phyloP scores from a whole-genome alignment of 495 filamentous ascomycete genomes.

The Penicillium parvum region DNA sequence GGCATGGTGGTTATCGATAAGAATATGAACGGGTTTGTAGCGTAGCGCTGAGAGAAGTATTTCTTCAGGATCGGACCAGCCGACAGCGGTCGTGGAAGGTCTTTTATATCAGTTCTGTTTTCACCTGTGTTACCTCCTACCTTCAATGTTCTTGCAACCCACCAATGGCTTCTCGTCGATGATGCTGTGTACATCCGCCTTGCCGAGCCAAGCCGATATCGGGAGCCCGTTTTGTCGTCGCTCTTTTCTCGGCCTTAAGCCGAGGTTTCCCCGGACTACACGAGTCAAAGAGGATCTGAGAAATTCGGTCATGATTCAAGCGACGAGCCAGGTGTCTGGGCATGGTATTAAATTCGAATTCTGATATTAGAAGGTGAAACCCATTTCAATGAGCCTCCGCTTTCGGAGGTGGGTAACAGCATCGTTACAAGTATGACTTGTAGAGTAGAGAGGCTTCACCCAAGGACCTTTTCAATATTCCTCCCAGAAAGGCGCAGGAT shows the following conservation, averaged over 20 bases:
- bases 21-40: background rate
- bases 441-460: too few relatives aligned
- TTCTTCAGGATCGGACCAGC: background rate
- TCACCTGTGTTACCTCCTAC: conserved; percentile 5
- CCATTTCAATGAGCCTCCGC: too few relatives aligned
- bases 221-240: conserved; percentile 17
- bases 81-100: background rate
- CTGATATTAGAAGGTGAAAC: too few relatives aligned
- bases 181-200: conserved; percentile 16
- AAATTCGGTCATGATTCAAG: background rate
- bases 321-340: too few relatives aligned
- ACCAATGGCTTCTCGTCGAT: conserved; percentile 7
- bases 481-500: too few relatives aligned
- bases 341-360: too few relatives aligned
- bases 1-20: conserved; percentile 21
- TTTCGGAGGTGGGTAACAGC: too few relatives aligned
- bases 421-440: too few relatives aligned
- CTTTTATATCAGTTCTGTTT: background rate
- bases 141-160: conserved; percentile 4
- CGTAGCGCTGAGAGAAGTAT: background rate
- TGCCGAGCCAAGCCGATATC: conserved; percentile 13
- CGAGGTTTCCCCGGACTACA: too few relatives aligned
- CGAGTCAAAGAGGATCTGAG: conserved; percentile 1
- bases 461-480: too few relatives aligned
- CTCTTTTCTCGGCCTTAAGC: conserved; percentile 8